Evolutionary conservation across 768 basidiomycete genomes (phyloP), one percentile per base, ranked within the genome.

Genomic region (Chalciporus piperatus): DNA sequence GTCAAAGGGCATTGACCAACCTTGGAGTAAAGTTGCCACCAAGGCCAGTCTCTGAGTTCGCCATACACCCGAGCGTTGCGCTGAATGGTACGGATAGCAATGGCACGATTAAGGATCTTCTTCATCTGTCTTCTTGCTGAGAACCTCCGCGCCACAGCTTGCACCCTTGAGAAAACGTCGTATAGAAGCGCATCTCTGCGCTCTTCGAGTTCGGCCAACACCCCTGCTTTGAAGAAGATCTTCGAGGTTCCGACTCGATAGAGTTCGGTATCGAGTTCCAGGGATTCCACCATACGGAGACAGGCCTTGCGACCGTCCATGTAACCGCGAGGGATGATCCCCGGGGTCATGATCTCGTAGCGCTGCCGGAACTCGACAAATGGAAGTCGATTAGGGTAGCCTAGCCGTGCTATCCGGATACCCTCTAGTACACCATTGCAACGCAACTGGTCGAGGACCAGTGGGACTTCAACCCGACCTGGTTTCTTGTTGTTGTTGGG

Each of bases 391-490:
- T 99, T 99, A 0, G 97, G 97, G 68, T 98, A 99, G 11, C 97
- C 97, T 4, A 97, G 81, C 30, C 97, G 85, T 6, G 97, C 96
- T 61, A 99, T 98, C 30, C 97, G 88, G 62, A 99, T 98, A 32
- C 97, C 97, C 71, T 99, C 97, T 25, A 99, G 78, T 1, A 99
- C 97, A 84, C 97, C 97, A 69, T 99, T 99, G 68, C 97, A 99
- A 4, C 96, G 83, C 19, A 99, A 74, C 62, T 99, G 97, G 63
- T 98, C 96, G 16, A 99, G 81, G 4, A 98, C 92, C 39, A 98
- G 83, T 0, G 96, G 96, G 1, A 93, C 89, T 60, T 97, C 95
- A 56, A 99, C 79, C 40, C 89, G 81, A 6, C 89, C 89, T 0
- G 97, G 92, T 63, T 89, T 90, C 77, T 98, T 98, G 70, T 84